A percentile compares a stretch with the other conserved stretches of the same genome.
These are phyloP conservation scores for Solanum virginianum DNA, from an alignment of 257 asterid genomes.

Conservation along the genomic window DNA sequence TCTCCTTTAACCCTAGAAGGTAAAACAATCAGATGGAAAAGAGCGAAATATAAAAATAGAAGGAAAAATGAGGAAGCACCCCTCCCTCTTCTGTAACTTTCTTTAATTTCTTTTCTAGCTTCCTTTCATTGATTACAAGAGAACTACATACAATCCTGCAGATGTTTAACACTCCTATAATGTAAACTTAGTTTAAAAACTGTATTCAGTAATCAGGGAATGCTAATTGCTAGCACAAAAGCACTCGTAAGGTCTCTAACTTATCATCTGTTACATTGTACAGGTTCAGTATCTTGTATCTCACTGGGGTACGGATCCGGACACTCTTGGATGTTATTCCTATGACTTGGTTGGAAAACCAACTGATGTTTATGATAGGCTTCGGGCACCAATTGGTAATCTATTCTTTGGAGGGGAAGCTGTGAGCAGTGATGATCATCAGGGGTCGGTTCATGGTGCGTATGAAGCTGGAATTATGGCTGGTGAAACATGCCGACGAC, in stretches of 20 bases:
- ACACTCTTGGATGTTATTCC: constrained; percentile 82
- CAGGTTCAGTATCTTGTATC: constrained; percentile 84
- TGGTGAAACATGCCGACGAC: constrained; percentile 63
- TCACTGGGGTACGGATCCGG: constrained; percentile 82
- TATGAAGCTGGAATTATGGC: constrained; percentile 91
- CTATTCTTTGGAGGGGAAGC: constrained; percentile 98
- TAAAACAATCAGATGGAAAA: background rate
- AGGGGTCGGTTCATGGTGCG: constrained; percentile 98
- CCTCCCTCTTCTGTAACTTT: background rate
- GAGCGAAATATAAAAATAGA: background rate
- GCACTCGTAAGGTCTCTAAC: background rate
- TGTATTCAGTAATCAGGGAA: background rate
- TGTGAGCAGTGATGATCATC: constrained; percentile 72
- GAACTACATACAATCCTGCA: background rate
- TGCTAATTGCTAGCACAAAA: background rate
- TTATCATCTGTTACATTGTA: background rate
- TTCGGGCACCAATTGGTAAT: constrained; percentile 76
- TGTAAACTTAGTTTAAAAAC: background rate
- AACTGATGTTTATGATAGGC: constrained; percentile 72
- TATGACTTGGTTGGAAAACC: constrained; percentile 90
- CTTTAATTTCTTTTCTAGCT: background rate
- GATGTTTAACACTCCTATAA: background rate
- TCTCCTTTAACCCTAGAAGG: background rate
- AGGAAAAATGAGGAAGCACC: background rate
- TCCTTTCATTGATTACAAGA: background rate